Conservation (phyloP, 345 rosid species). For the Gossypium anomalum region DNA sequence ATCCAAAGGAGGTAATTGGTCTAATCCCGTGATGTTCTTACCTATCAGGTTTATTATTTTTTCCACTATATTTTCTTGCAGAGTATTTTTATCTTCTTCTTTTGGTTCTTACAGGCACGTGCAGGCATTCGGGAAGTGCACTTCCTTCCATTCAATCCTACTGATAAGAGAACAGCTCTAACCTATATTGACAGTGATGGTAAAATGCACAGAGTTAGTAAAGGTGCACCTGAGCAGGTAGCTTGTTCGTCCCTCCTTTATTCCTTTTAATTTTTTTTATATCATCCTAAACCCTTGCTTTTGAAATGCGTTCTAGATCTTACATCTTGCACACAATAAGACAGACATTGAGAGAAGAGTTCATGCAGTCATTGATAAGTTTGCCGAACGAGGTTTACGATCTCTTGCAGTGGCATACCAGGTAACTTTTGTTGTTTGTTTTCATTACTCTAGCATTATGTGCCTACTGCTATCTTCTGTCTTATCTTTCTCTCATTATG, state of each 20-base stretch:
- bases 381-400: slow-evolving; percentile 90
- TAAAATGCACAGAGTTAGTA: slow-evolving; percentile 97
- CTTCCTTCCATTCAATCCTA: slow-evolving; percentile 97
- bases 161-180: slow-evolving; percentile 95
- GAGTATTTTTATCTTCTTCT: neutral
- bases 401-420: slow-evolving; percentile 98
- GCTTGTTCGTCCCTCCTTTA: neutral
- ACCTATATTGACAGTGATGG: slow-evolving; percentile 71
- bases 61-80: neutral
- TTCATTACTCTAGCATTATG: neutral
- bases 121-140: slow-evolving; percentile 92
- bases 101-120: slow-evolving; percentile 58
- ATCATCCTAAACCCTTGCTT: slow-evolving; percentile 18
- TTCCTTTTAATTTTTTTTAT: neutral
- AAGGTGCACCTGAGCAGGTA: slow-evolving; percentile 99
- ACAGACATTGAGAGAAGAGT: slow-evolving; percentile 87
- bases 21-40: neutral
- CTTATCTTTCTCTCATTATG: neutral
- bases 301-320: slow-evolving; percentile 48
- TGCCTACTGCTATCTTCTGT: neutral
- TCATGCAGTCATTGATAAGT: slow-evolving; percentile 90
- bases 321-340: slow-evolving; percentile 83
- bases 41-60: neutral
- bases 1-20: slow-evolving; percentile 81
- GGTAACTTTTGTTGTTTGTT: slow-evolving; percentile 33